Evolutionary conservation across 352 stramenopile species (phyloP), one percentile per base, ranked within the genome.

Genomic region (Globisporangium barbulae): DNA sequence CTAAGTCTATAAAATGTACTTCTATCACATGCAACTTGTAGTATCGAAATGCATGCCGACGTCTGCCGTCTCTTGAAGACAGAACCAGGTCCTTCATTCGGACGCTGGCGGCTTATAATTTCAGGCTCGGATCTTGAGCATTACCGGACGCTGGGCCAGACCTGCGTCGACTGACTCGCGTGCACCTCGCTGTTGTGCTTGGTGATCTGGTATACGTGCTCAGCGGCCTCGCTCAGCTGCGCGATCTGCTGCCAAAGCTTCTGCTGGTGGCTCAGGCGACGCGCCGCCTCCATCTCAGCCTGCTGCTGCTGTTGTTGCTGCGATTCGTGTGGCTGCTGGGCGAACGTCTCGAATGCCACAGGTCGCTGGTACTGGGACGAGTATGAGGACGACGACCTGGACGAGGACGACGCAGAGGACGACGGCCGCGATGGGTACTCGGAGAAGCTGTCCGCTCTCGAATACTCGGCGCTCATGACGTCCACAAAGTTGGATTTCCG

Each of bases 131-230:
- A 19, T 45, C 39, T 42, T 47, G 33, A 39, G 33, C 33, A 13
- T 59, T 44, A 59, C 9, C 61, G 50, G 19, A 59, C 61, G 37
- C 52, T 61, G 17, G 61, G 61, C 61, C 61, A 66, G 28, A 60
- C 49, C 17, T 66, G 61, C 19, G 41, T 47, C 39, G 50, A 30
- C 19, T 59, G 22, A 8, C 52, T 44, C 48, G 61, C 44, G 31
- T 63, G 59, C 49, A 65, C 49, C 21, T 53, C 59, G 41, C 49
- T 65, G 49, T 65, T 81, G 54, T 72, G 64, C 59, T 78, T 78
- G 54, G 69, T 69, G 35, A 75, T 69, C 39, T 74, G 69, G 52
- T 82, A 82, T 53, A 75, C 77, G 63, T 78, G 76, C 62, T 82
- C 74, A 48, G 73, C 74, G 2, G 74, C 72, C 33, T 78, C 64